Evolutionary conservation across 192 early-diverging fungal genomes (phyloP).

Genomic region (Phycomyces blakesleeanus): DNA sequence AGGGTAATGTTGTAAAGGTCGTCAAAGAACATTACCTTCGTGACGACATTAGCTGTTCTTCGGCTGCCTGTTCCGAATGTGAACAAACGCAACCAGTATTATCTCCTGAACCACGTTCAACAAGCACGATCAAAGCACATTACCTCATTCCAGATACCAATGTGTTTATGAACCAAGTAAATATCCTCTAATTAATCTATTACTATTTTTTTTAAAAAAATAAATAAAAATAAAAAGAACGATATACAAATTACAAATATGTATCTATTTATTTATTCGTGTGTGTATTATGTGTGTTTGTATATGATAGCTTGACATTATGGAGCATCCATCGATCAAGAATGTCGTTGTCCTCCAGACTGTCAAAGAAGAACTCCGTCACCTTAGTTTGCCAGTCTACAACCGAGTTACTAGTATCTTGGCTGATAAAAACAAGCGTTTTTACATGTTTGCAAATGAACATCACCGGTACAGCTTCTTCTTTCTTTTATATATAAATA

Average conservation of each 20-base stretch:
- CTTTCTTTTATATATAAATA: too few species aligned
- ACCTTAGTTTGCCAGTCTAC: conserved; percentile 76
- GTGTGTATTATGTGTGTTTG: too few species aligned
- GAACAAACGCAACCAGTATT: conserved; percentile 40
- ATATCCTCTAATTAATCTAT: conserved; percentile 17
- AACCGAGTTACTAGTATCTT: conserved; percentile 74
- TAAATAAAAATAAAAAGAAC: not conserved
- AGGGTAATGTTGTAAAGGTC: conserved; percentile 88
- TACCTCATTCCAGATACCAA: conserved; percentile 96
- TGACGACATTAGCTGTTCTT: conserved; percentile 90
- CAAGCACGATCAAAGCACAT: conserved; percentile 55
- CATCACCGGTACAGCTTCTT: conserved; percentile 81
- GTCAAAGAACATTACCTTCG: conserved; percentile 96
- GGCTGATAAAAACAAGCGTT: conserved; percentile 66
- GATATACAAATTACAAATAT: not conserved
- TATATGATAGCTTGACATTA: conserved; percentile 91
- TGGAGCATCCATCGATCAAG: conserved; percentile 83
- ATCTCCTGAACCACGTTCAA: conserved; percentile 46
- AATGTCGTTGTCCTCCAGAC: conserved; percentile 94
- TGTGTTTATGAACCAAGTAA: conserved; percentile 83
- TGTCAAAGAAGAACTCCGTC: conserved; percentile 87
- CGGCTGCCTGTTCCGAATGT: conserved; percentile 55
- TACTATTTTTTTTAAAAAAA: not conserved
- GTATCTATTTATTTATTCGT: too few species aligned
- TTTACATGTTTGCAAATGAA: conserved; percentile 96